Evolutionary conservation across 768 basidiomycete species (phyloP), one percentile per base, ranked within the genome.

Genomic region (Sistotremastrum suecicum): DNA sequence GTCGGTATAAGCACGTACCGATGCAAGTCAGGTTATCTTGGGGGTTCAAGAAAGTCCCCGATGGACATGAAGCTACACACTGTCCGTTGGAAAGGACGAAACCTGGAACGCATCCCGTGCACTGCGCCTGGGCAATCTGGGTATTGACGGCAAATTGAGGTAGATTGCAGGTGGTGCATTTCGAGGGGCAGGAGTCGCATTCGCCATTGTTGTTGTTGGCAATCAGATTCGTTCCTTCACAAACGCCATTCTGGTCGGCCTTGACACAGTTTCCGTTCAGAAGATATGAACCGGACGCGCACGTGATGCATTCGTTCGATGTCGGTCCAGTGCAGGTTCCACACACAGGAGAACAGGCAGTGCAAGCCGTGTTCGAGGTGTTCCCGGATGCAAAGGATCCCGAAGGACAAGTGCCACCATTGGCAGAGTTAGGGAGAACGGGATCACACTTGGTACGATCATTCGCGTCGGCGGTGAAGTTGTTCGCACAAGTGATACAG

Each of bases 181-280:
- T 83, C 2, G 82, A 67, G 5, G 87, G 87, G 58, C 90, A 90
- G 46, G 74, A 86, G 55, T 91, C 85, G 56, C 89, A 92, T 53
- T 78, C 75, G n/a, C 72, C 65, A 63, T 89, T 91, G 57, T 72
- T 70, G 53, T 86, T 87, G 53, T 94, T 83, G 20, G 77, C 86
- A 34, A 91, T 73, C 50, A 84, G 64, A 40, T 67, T 73, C 7
- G 83, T 71, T 5, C 77, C 78, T 39, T 72, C 64, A 62, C 90
- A 94, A 6, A 85, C 74, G 3, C 90, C 90, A 49, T 74, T 69
- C 10, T 61, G 62, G 55, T 78, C 72, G 33, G 79, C 67, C 41
- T 68, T 60, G 11, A 89, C 83, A 57, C 90, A 91, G 39, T 58
- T 67, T 0, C 85, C 83, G 42, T 81, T 77, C 46, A 84, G 69